Conservation (phyloP, 306 rosid species). For the Fragaria ananassa region DNA sequence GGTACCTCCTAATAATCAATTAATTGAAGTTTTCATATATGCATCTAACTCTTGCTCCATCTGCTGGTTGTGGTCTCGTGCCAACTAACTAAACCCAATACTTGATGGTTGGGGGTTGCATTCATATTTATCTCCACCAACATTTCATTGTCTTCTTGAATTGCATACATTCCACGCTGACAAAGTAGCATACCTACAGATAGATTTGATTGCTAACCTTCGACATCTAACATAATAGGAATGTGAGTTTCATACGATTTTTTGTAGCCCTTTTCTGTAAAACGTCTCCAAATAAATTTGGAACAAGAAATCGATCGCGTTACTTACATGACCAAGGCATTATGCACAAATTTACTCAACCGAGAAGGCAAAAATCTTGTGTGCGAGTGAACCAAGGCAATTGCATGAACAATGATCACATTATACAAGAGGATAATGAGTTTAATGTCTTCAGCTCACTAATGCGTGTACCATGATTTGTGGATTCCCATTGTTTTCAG, state of each 20-base stretch:
- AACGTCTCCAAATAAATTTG: neutral
- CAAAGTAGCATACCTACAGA: neutral
- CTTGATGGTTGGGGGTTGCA: neutral
- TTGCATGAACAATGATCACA: neutral
- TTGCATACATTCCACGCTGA: neutral
- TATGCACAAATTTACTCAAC: too few species aligned
- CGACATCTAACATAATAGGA: neutral
- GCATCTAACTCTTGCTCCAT: neutral
- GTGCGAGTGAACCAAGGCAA: neutral
- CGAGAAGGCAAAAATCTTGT: too few species aligned
- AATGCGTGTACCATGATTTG: neutral
- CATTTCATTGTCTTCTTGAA: neutral
- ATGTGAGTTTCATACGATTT: too few species aligned
- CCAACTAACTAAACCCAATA: neutral
- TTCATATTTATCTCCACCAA: neutral
- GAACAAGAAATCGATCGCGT: neutral
- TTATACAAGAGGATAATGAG: neutral
- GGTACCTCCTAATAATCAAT: neutral
- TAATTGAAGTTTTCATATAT: neutral
- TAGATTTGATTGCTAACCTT: neutral
- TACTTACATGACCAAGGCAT: neutral
- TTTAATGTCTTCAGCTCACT: neutral
- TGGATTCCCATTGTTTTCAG: neutral
- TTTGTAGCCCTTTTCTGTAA: neutral
- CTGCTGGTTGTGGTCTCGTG: conserved; percentile 8